Conservation (phyloP, 495 filamentous ascomycete genomes). For the Penicillium tannophilum region DNA sequence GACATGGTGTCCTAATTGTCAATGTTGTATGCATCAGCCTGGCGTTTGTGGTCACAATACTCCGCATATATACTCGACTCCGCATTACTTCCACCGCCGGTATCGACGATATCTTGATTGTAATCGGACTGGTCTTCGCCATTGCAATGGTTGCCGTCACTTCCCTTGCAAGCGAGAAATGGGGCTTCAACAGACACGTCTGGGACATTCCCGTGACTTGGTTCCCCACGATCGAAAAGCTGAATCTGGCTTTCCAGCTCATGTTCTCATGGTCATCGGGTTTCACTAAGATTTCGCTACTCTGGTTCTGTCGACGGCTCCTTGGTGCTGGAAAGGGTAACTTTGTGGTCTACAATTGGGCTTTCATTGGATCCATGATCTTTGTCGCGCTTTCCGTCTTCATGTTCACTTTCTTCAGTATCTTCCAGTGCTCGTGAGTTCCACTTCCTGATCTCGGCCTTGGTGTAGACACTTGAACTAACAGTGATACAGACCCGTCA, state of each 20-base stretch:
- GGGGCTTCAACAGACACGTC: conserved; percentile 58
- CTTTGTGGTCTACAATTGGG: conserved; percentile 39
- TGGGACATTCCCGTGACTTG: conserved; percentile 50
- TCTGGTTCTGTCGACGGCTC: conserved; percentile 59
- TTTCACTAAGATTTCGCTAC: conserved; percentile 58
- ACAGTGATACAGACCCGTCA: conserved; percentile 46
- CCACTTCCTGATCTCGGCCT: not conserved
- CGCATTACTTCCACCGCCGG: conserved; percentile 48
- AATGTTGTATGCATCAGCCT: conserved; percentile 41
- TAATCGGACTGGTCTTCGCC: conserved; percentile 37
- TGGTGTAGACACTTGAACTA: conserved; percentile 1
- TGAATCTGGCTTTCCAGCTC: conserved; percentile 55
- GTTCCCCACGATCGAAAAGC: conserved; percentile 39
- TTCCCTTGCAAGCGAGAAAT: conserved; percentile 43
- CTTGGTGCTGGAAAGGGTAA: conserved; percentile 42
- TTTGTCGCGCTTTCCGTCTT: conserved; percentile 47
- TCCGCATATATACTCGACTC: conserved; percentile 54
- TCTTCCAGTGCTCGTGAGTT: conserved; percentile 61
- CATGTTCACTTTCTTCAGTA: conserved; percentile 50
- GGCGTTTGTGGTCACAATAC: conserved; percentile 41
- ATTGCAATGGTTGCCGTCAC: conserved; percentile 49
- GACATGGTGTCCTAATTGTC: conserved; percentile 44
- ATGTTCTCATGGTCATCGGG: conserved; percentile 55
- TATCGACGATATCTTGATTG: conserved; percentile 51
- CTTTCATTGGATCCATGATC: conserved; percentile 46